phyloP scores from a whole-genome alignment of 192 early-diverging fungal genomes.

The Jimgerdemannia lactiflua region DNA sequence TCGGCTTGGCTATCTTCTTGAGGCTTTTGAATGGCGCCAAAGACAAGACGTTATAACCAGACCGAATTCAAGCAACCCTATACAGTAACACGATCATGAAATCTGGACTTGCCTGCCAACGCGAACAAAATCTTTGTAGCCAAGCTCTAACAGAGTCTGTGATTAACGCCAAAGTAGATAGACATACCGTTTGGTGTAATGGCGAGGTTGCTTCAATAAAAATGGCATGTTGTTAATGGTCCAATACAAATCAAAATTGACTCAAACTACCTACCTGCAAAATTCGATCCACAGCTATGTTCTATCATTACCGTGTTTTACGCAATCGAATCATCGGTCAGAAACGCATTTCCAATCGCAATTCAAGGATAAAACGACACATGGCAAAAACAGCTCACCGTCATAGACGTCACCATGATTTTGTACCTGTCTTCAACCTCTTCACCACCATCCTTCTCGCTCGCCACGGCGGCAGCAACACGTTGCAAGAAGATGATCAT shows the following conservation, averaged over 20 bases:
- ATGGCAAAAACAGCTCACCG: constrained; percentile 27
- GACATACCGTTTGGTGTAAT: no score
- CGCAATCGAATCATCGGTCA: background rate
- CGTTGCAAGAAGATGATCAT: constrained; percentile 56
- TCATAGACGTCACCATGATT: constrained; percentile 67
- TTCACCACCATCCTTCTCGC: constrained; percentile 1
- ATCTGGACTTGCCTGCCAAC: constrained; percentile 42
- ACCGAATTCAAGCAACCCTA: background rate
- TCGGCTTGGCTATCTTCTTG: constrained; percentile 60
- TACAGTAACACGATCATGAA: background rate
- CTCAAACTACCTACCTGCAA: constrained; percentile 32
- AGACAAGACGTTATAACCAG: no score
- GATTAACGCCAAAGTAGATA: background rate
- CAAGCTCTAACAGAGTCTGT: constrained; percentile 55
- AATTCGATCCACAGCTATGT: constrained; percentile 78
- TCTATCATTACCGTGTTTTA: constrained; percentile 22
- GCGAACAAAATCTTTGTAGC: constrained; percentile 64
- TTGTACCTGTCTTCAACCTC: constrained; percentile 35
- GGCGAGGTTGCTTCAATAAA: background rate
- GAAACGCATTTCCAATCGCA: background rate
- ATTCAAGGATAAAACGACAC: background rate
- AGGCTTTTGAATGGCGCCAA: constrained; percentile 31
- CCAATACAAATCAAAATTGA: no score
- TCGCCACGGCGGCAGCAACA: constrained; percentile 37
- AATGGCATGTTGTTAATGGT: background rate